phyloP scores from a whole-genome alignment of 768 basidiomycete species.

The Paxillus rubicundulus region DNA sequence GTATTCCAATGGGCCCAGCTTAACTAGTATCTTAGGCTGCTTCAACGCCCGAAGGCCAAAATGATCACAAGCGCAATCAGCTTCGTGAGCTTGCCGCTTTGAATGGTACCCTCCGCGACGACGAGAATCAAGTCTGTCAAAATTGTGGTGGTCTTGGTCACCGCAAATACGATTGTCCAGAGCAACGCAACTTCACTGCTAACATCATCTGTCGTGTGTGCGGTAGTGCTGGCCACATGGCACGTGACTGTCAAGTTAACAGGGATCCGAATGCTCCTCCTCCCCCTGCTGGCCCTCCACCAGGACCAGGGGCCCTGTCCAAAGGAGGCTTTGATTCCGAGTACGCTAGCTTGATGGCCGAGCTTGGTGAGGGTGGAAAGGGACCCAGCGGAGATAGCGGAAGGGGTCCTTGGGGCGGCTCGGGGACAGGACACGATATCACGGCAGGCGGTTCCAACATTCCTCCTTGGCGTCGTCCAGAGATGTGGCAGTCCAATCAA shows the following conservation, averaged over 20 bases:
- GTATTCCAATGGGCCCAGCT: not conserved
- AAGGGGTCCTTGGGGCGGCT: slow-evolving; percentile 62
- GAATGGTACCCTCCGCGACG: slow-evolving; percentile 98
- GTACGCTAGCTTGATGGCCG: slow-evolving; percentile 96
- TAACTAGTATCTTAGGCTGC: slow-evolving; percentile 64
- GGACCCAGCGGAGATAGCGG: slow-evolving; percentile 52
- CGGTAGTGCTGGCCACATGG: slow-evolving; percentile 98
- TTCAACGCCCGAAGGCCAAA: slow-evolving; percentile 98
- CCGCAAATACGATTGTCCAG: slow-evolving; percentile 98
- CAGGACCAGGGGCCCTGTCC: slow-evolving; percentile 37
- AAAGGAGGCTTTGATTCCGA: slow-evolving; percentile 94
- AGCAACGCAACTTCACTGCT: slow-evolving; percentile 97
- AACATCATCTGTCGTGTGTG: slow-evolving; percentile 99
- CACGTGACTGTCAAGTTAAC: slow-evolving; percentile 93
- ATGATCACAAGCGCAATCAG: slow-evolving; percentile 99
- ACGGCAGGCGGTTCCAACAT: slow-evolving; percentile 69
- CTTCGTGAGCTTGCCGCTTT: slow-evolving; percentile 95
- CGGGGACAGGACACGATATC: slow-evolving; percentile 57
- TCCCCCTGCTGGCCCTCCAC: slow-evolving; percentile 39
- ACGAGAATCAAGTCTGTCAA: slow-evolving; percentile 99
- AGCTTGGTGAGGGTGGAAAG: slow-evolving; percentile 82
- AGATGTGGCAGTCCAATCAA: slow-evolving; percentile 72
- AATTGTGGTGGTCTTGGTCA: slow-evolving; percentile 93
- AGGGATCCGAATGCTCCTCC: slow-evolving; percentile 78
- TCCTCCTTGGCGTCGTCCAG: slow-evolving; percentile 89